phyloP scores from a whole-genome alignment of 768 basidiomycete species.

The Cystofilobasidium ferigula region DNA sequence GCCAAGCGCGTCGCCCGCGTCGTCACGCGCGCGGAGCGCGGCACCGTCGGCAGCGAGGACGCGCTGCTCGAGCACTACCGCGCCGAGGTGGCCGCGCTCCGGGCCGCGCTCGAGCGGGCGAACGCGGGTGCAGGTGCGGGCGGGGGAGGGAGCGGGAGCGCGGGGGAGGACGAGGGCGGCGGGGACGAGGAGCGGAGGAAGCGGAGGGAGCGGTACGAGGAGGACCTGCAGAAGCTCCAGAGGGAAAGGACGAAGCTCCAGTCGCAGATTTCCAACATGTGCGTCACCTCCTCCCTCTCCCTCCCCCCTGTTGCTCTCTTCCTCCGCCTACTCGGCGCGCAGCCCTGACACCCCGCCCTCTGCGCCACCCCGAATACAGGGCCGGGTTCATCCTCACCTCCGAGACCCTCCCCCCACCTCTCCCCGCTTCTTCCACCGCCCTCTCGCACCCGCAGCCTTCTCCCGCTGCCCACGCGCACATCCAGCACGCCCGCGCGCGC shows the following conservation, averaged over 20 bases:
- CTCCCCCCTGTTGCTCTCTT: too few relatives aligned
- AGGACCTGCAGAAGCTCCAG: constrained; percentile 17
- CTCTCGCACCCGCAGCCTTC: constrained; percentile 30
- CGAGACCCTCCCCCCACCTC: constrained; percentile 34
- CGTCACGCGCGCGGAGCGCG: constrained; percentile 38
- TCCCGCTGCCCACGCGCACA: too few relatives aligned
- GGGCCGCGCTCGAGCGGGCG: constrained; percentile 29
- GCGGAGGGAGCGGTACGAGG: constrained; percentile 15
- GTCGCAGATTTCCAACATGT: constrained; percentile 20
- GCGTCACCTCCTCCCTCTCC: background rate
- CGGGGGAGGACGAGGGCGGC: constrained; percentile 2
- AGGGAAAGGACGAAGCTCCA: constrained; percentile 18
- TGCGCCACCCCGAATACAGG: constrained; percentile 20
- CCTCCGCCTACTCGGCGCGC: too few relatives aligned
- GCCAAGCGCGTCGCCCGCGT: constrained; percentile 38
- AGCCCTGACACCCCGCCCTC: too few relatives aligned
- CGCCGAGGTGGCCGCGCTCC: constrained; percentile 37
- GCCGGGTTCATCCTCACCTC: constrained; percentile 35
- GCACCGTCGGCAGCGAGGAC: constrained; percentile 33
- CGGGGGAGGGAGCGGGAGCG: constrained; percentile 13
- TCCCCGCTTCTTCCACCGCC: constrained; percentile 32
- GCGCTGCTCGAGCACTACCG: constrained; percentile 37
- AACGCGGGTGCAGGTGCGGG: constrained; percentile 6
- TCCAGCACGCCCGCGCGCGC: constrained; percentile 30
- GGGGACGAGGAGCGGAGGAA: constrained; percentile 4